Base-by-base conservation (phyloP, 2,329 filamentous ascomycete genomes). In the Aspergillus ibericus region DNA sequence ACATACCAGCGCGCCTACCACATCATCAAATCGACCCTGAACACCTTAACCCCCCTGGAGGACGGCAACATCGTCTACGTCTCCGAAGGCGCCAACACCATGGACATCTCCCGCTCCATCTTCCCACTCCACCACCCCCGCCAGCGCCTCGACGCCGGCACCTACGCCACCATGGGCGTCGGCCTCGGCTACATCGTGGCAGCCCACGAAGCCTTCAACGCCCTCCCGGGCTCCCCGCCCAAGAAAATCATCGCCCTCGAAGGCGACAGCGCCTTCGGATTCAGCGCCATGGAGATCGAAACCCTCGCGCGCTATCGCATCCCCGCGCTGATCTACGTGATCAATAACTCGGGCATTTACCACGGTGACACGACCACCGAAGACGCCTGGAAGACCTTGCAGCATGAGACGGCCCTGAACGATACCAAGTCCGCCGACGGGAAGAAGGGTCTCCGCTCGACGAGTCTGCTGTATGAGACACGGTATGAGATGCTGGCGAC, bases 91-190 rank as follows among this genome's bases (percentile, higher is more conserved):
- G 82, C 83, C 8, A 85, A 85, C 65, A 84, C 83, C 6, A 86
- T 85, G 84, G 84, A 86, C 63, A 85, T 85, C 54, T 83, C 81
- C 2, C 80, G 83, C 18, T 81, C 80, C 12, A 75, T 80, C 44
- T 85, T 86, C 66, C 77, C 80, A 0, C 74, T 85, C 16, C 75
- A 82, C 29, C 77, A 83, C 62, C 83, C 83, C 2, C 79, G 83
- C 16, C 77, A 83, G 15, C 78, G 81, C 20, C 78, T 86, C 20
- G 83, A 86, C 68, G 83, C 83, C 3, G 83, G 83, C 1, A 85
- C 83, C 0, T 81, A 84, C 59, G 83, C 82, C 4, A 85, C 83
- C 1, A 85, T 86, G 84, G 84, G 83, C 1, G 80, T 85, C 0
- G 83, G 83, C 0, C 68, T 85, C 25, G 83, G 82, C 1, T 85